Conservation (phyloP, 139 green algal species). For the Mesotaenium endlicherianum region DNA sequence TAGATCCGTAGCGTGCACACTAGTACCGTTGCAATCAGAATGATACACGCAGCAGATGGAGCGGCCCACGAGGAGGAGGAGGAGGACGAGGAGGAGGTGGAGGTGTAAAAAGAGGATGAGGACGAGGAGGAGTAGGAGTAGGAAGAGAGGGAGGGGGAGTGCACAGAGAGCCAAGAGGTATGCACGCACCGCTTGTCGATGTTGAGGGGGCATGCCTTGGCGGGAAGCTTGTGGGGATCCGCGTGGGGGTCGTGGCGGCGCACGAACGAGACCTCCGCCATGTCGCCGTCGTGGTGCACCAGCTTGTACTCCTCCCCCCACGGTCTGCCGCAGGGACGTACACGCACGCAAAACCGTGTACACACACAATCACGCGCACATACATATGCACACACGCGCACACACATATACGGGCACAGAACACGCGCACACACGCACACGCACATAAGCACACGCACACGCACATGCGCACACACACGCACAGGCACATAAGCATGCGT, state of each 20-base stretch:
- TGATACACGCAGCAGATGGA: too few species aligned
- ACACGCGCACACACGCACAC: too few species aligned
- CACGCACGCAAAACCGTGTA: too few species aligned
- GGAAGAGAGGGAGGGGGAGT: background rate
- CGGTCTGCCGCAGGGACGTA: background rate
- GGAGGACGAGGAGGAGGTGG: background rate
- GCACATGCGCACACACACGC: too few species aligned
- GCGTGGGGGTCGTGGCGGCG: background rate
- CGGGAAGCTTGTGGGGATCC: background rate
- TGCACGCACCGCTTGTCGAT: constrained; percentile 6
- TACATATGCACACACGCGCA: too few species aligned
- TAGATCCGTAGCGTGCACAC: too few species aligned
- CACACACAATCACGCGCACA: too few species aligned
- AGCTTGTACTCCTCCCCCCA: background rate
- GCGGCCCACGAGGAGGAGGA: background rate
- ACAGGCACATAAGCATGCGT: too few species aligned
- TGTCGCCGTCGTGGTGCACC: background rate
- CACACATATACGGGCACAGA: too few species aligned
- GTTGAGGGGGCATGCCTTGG: constrained; percentile 3
- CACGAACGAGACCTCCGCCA: constrained; percentile 3
- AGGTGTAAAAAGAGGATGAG: background rate
- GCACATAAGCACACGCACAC: too few species aligned
- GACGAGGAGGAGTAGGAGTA: background rate
- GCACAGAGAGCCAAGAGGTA: background rate
- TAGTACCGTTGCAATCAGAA: too few species aligned